Evolutionary conservation across 306 rosid genomes (phyloP), one percentile per base, ranked within the genome.

Genomic region (Hippophae gyantsensis): DNA sequence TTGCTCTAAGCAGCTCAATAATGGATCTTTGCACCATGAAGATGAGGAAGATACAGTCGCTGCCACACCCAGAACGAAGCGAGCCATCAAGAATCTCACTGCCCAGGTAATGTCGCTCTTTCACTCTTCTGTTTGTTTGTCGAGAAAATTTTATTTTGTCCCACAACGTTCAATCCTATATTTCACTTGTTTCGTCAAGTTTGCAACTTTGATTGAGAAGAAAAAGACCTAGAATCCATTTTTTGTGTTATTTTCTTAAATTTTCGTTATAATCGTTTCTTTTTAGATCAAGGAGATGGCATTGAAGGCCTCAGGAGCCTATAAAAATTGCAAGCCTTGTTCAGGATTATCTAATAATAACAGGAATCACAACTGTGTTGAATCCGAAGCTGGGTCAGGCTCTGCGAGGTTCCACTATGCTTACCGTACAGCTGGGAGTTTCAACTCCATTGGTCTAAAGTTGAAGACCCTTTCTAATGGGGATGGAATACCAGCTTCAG

Each of bases 241-340:
- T 32, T 32, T 32, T 32, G 38, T 32, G 5, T 2, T 32, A 32
- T 32, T 32, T 32, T 32, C 38, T 32, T 32, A 32, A 32, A 32
- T 32, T 32, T 32, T 32, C 38, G 38, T 60, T 10, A 11, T 23
- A 1, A 44, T 65, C 9, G 11, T 67, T 27, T 48, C 5, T 52
- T 53, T 68, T 50, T 80, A 92, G 99, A 92, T 92, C 87, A 92
- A 88, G 86, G 99, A 86, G 58, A 88, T 92, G 76, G 99, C 99
- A 52, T 73, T 92, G 79, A 92, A 82, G 78, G 99, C 97, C 26
- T 88, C 99, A 5, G 96, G 95, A 58, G 96, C 95, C 9, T 92
- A 92, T 69, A 88, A 77, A 75, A 92, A 78, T 68, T 92, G 99
- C 82, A 85, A 82, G 84, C 96, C 95, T 7, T 92, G 96, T 64